Percentiles rank a stretch among this genome's conserved stretches.
These are phyloP conservation scores for Narthecium ossifragum DNA, from an alignment of 106 monocot genomes.

Conservation along the genomic window DNA sequence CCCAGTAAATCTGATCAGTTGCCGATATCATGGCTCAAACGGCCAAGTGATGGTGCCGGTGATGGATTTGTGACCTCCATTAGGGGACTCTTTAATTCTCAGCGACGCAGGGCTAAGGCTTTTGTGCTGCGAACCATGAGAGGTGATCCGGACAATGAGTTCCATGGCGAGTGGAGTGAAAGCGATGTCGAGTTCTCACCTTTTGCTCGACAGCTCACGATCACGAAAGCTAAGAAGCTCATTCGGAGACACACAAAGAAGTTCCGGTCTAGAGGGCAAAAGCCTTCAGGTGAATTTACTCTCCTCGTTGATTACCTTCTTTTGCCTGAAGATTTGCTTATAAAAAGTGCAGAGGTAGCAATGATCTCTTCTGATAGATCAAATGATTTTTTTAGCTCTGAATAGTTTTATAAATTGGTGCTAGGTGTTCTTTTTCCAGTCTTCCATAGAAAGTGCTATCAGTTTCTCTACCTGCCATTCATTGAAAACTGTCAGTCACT, in stretches of 20 bases:
- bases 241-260: slow-evolving; percentile 80
- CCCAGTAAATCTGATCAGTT: slow-evolving; percentile 46
- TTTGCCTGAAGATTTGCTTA: too few species aligned
- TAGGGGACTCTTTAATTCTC: slow-evolving; percentile 88
- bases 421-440: too few species aligned
- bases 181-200: slow-evolving; percentile 71
- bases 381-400: background rate
- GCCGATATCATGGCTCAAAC: slow-evolving; percentile 42
- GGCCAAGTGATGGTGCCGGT: slow-evolving; percentile 85
- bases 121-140: slow-evolving; percentile 87
- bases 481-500: too few species aligned
- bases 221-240: slow-evolving; percentile 82
- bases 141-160: slow-evolving; percentile 68
- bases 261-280: slow-evolving; percentile 56
- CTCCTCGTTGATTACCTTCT: too few species aligned
- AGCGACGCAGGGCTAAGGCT: slow-evolving; percentile 76
- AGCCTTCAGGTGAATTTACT: slow-evolving; percentile 37
- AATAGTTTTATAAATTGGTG: too few species aligned
- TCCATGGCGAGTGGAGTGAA: slow-evolving; percentile 77
- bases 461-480: too few species aligned
- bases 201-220: slow-evolving; percentile 93
- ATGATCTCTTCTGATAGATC: background rate
- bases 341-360: background rate
- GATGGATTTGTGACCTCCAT: slow-evolving; percentile 95
- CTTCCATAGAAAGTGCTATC: too few species aligned